Percentiles rank a stretch among this genome's conserved stretches.
These are phyloP conservation scores for Russula brevipes DNA, from an alignment of 768 basidiomycete species.

Conservation along the genomic window DNA sequence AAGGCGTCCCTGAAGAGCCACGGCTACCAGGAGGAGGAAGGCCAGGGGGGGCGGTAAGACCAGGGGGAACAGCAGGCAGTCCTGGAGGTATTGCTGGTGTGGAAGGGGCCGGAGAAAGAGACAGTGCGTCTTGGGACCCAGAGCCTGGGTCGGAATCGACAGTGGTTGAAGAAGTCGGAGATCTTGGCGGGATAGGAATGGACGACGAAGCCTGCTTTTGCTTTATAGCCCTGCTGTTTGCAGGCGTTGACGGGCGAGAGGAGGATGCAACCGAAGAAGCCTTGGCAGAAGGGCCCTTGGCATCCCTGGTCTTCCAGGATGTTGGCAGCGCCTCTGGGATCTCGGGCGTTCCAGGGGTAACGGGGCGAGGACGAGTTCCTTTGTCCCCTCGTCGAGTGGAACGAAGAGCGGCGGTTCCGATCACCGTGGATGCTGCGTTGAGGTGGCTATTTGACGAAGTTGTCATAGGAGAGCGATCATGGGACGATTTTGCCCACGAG, in stretches of 20 bases:
- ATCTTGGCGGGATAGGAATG: conserved; percentile 24
- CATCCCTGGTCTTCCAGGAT: conserved; percentile 34
- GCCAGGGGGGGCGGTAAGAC: conserved; percentile 65
- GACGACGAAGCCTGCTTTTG: conserved; percentile 18
- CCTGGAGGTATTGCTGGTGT: conserved; percentile 49
- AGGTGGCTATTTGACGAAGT: conserved; percentile 26
- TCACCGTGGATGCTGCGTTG: conserved; percentile 17
- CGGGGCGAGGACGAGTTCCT: conserved; percentile 38
- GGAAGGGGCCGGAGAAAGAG: conserved; percentile 37
- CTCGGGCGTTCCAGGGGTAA: conserved; percentile 34
- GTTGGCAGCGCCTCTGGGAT: conserved; percentile 10
- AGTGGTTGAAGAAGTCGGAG: conserved; percentile 28
- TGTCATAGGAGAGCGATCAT: conserved; percentile 22
- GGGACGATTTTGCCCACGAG: conserved; percentile 39
- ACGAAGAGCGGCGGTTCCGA: conserved; percentile 7
- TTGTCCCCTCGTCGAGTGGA: conserved; percentile 27
- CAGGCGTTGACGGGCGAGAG: conserved; percentile 58
- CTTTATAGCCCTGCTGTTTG: conserved; percentile 23
- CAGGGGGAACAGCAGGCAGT: conserved; percentile 50
- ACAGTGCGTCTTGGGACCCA: conserved; percentile 25
- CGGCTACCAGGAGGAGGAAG: conserved; percentile 40
- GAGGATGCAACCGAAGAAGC: conserved; percentile 45
- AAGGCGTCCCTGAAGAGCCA: conserved; percentile 37
- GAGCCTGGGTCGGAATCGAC: conserved; percentile 29
- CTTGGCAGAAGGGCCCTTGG: conserved; percentile 40